Evolutionary conservation across 2,329 filamentous ascomycete genomes (phyloP), one percentile per base, ranked within the genome.

Genomic region (Intubia oerlemansii): DNA sequence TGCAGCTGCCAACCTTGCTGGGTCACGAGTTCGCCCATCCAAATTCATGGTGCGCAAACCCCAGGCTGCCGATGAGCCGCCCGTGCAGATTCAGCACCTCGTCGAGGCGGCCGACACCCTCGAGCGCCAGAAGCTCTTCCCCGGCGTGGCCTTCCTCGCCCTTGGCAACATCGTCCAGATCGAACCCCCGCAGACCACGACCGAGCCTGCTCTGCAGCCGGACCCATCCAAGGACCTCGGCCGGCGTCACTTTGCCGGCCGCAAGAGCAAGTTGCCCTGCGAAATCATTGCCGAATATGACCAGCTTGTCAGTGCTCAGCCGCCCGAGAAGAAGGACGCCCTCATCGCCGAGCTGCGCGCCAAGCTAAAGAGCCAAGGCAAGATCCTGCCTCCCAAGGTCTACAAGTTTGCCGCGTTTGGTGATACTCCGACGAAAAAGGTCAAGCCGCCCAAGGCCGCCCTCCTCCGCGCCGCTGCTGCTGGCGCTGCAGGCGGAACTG

Each of bases 251-350:
- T 38, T 39, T 10, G 34, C 38, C 1, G 37, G 37, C 3, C 36
- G 36, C 11, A 37, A 36, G 17, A 18, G 12, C 3, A 25, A 14
- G 7, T 25, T 40, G 4, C 38, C 38, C 1, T 37, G 36, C 16
- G 38, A 40, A 20, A 29, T 35, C 7, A 40, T 40, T 31, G 33
- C 35, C 10, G 27, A 38, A 7, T 40, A 36, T 13, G 35, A 39
- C 13, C 31, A 32, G 4, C 34, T 36, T 1, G 29, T 40, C 13
- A 32, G 29, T 24, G 9, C 25, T 2, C 32, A 35, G 21, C 30
- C 32, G 10, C 28, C 31, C 2, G 35, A 36, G 16, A 31, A 31
- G 18, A 37, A 34, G 19, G 38, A 38, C 10, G 32, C 24, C 1
- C 21, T 39, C 25, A 28, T 40, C 10, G 25, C 16, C 3, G 37